Evolutionary conservation across 345 rosid genomes (phyloP).

Genomic region (Lenwebbia sp.): DNA sequence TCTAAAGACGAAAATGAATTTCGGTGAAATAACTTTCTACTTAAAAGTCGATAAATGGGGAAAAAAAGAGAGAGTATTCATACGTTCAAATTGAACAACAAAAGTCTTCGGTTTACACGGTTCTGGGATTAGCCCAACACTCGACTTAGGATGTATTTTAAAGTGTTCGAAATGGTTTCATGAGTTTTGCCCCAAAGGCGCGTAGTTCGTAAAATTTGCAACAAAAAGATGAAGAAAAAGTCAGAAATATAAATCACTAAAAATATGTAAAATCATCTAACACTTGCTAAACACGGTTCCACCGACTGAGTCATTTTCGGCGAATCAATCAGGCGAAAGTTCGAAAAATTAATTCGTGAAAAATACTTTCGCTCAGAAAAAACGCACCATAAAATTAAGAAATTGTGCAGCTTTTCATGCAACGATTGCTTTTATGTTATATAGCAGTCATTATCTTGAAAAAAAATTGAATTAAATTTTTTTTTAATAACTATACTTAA

Average conservation of each 20-base stretch:
- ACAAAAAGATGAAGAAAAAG: not conserved
- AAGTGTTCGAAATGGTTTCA: not conserved
- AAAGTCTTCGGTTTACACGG: not conserved
- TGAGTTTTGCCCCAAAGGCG: not conserved
- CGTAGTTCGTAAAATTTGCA: not conserved
- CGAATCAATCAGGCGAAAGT: no score
- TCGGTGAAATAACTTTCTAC: not conserved
- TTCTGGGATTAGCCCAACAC: not conserved
- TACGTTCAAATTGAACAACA: not conserved
- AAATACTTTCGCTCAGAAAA: no score
- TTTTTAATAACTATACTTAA: not conserved
- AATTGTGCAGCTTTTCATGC: not conserved
- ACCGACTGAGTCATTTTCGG: no score
- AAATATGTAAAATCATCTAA: not conserved
- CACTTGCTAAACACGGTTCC: not conserved
- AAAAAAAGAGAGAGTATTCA: no score
- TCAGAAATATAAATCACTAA: not conserved
- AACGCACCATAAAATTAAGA: no score
- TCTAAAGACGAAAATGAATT: not conserved
- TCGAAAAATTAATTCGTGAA: no score
- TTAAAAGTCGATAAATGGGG: not conserved
- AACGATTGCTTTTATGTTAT: not conserved
- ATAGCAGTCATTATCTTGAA: not conserved
- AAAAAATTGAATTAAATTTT: not conserved
- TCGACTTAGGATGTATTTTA: not conserved